Base-by-base conservation (phyloP, 192 early-diverging fungal species). In the Gamsiella multidivaricata region DNA sequence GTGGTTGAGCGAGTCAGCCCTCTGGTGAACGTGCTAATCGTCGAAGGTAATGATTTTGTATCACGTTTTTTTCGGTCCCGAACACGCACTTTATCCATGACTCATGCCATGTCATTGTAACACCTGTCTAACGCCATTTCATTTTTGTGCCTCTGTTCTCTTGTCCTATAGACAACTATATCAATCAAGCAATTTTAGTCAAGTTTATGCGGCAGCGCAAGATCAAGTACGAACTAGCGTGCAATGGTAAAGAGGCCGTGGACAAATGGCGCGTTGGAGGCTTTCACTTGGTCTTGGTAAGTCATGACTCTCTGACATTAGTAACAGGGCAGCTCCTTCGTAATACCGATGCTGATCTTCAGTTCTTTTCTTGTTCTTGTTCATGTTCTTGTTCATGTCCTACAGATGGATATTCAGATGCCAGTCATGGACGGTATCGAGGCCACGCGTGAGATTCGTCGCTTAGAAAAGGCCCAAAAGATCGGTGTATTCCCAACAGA, bases 231-330 rank as follows among this genome's bases (percentile, higher is more conserved):
- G 89, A 89, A n/a, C 85, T 92, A 7, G 95, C 93, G 8, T 85
- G 84, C 12, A 92, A 94, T 67, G 95, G 95, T 31, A 82, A 86
- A 65, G 91, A 95, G 61, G 95, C 95, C 0, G 88, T 96, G 28
- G 73, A 86, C 9, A 94, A 91, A 79, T 96, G 93, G 92, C 80
- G 86, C 59, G 42, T 71, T 20, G 83, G 91, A 53, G 76, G 87
- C 54, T 91, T 88, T 39, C 90, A 91, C 71, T 70, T 91, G 49
- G 84, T 91, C 34, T 57, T 91, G 78, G 87, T 88, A 86, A 80
- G 82, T 69, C 29, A 9, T 14, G 23, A 34, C 15, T 43, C 25
- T 15, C 29, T 52, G 17, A 25, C 23, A 23, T 22, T 42, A 25
- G 32, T 22, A 5, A 25, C 23, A 22, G 10, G 31, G 1, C 33